A percentile compares a stretch with the other conserved stretches of the same genome.
Conservation (phyloP, 106 monocot species). For the Acorus calamus region DNA sequence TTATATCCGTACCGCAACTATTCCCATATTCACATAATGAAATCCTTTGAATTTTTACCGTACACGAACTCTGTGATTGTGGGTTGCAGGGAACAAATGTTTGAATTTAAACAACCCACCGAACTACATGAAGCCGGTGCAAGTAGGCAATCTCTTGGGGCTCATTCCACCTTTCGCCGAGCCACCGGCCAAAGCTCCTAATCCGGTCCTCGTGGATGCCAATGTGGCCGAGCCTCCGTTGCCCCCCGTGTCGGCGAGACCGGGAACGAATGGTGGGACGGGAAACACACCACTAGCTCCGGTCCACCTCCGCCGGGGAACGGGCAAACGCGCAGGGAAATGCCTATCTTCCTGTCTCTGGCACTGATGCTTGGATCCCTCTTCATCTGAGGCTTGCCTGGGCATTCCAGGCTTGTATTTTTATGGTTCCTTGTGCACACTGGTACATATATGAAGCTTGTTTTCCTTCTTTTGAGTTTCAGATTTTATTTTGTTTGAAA, state of each 20-base stretch:
- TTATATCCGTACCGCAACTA: no score
- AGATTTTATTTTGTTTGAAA: not conserved
- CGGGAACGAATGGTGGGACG: not conserved
- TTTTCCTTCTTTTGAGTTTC: no score
- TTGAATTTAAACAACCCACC: conserved; percentile 21
- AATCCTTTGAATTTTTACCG: no score
- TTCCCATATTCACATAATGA: no score
- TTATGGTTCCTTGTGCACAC: not conserved
- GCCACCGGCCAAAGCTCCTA: conserved; percentile 37
- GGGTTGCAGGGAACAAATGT: conserved; percentile 40
- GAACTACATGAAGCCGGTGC: conserved; percentile 26
- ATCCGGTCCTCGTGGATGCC: conserved; percentile 21
- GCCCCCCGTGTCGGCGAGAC: conserved; percentile 18
- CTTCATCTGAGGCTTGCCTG: not conserved
- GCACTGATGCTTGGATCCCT: conserved; percentile 4
- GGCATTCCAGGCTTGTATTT: not conserved
- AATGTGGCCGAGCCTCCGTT: conserved; percentile 58
- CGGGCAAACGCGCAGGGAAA: not conserved
- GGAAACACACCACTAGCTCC: conserved; percentile 9
- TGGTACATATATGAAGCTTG: no score
- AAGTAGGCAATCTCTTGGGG: conserved; percentile 14
- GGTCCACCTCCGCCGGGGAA: not conserved
- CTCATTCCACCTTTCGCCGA: not conserved
- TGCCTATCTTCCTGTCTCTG: not conserved
- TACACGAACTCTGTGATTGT: no score